Conservation (phyloP, 1,284 basidiomycete species). For the Anthracocystis setariae region DNA sequence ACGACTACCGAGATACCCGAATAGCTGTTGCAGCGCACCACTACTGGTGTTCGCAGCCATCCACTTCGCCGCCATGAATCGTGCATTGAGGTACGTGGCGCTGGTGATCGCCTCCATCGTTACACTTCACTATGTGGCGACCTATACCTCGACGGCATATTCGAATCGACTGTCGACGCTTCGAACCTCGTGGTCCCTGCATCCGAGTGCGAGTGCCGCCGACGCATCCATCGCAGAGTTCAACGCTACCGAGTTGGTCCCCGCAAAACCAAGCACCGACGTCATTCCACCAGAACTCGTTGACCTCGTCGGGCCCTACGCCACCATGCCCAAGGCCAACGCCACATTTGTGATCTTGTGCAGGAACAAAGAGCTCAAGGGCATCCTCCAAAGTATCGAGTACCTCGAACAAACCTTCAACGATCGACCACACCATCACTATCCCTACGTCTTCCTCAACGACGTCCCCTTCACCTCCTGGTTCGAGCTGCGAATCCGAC, state of each 20-base stretch:
- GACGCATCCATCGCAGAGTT: background rate
- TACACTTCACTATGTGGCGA: slow-evolving; percentile 36
- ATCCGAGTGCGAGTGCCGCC: background rate
- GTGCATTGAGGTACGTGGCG: slow-evolving; percentile 26
- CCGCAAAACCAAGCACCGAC: too few species aligned
- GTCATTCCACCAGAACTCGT: too few species aligned
- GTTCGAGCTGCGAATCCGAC: slow-evolving; percentile 65
- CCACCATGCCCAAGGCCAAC: slow-evolving; percentile 58
- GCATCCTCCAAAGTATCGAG: slow-evolving; percentile 55
- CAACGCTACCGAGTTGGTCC: too few species aligned
- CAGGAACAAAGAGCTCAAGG: slow-evolving; percentile 64
- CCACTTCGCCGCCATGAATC: slow-evolving; percentile 19
- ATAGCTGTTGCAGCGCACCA: background rate
- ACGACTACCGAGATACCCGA: slow-evolving; percentile 1
- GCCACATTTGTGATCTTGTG: slow-evolving; percentile 67
- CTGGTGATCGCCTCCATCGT: slow-evolving; percentile 25
- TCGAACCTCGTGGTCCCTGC: slow-evolving; percentile 8
- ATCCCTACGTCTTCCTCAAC: slow-evolving; percentile 69
- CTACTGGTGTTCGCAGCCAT: slow-evolving; percentile 1
- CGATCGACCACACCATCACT: slow-evolving; percentile 49
- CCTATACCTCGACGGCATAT: slow-evolving; percentile 28
- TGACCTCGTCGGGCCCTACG: slow-evolving; percentile 8
- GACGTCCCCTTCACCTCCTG: slow-evolving; percentile 67
- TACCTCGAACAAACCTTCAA: slow-evolving; percentile 64
- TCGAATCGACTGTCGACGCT: slow-evolving; percentile 22